Evolutionary conservation across 352 stramenopile genomes (phyloP).

Genomic region (Pythium volutum): DNA sequence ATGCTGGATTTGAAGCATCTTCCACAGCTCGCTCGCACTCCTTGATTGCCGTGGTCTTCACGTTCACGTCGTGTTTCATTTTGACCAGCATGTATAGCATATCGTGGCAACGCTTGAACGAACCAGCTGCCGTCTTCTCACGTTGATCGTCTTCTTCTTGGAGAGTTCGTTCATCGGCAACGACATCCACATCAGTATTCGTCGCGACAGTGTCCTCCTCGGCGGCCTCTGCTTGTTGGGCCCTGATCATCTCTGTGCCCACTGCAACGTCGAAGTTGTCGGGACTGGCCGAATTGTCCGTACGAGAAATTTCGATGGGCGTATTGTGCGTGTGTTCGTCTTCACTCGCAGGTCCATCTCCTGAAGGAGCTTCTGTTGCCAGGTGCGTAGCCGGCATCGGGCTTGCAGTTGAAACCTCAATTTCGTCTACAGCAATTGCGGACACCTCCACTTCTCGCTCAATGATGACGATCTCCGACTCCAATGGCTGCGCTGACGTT

Average conservation of each 20-base stretch:
- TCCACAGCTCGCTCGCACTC: constrained; percentile 5
- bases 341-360: background rate
- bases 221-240: background rate
- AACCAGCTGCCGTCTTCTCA: background rate
- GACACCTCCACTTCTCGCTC: background rate
- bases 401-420: background rate
- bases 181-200: background rate
- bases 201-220: background rate
- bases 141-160: background rate
- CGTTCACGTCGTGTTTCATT: constrained; percentile 2
- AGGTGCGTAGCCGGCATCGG: background rate
- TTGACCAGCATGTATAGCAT: constrained; percentile 9
- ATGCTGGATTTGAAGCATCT: background rate
- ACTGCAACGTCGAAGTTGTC: background rate
- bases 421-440: background rate
- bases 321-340: background rate
- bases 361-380: background rate
- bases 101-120: background rate
- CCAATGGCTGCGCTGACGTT: background rate
- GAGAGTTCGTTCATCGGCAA: background rate
- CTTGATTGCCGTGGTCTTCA: background rate
- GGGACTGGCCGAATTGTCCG: background rate
- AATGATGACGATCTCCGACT: background rate
- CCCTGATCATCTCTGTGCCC: background rate
- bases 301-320: background rate